These are phyloP conservation scores for Melocanna baccifera DNA, from an alignment of 176 grass and related monocot species.

Conservation along the genomic window DNA sequence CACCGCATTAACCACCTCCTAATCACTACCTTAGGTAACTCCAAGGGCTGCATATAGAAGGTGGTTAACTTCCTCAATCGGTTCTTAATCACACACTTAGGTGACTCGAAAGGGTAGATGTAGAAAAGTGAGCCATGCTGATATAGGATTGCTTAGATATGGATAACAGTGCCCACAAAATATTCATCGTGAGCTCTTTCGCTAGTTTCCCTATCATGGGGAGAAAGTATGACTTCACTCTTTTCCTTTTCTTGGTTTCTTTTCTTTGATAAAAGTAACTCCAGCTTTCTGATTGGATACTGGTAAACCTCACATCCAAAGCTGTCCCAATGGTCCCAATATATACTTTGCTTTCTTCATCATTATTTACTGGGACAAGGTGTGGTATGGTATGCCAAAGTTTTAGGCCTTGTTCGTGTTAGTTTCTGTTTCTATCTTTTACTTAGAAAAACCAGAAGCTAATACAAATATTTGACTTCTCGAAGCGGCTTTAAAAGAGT, in stretches of 20 bases:
- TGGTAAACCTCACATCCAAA: background rate
- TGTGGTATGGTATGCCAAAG: background rate
- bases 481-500: too few relatives aligned
- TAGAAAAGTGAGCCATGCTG: constrained; percentile 17
- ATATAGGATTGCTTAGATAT: constrained; percentile 17
- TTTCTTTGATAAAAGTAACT: constrained; percentile 14
- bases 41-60: background rate
- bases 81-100: background rate
- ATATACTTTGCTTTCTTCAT: background rate
- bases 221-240: background rate
- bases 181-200: constrained; percentile 1
- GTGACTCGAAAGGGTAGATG: background rate
- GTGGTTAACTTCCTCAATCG: background rate
- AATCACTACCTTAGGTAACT: background rate
- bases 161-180: background rate
- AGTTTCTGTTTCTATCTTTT: too few relatives aligned
- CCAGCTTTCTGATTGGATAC: background rate
- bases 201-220: constrained; percentile 20
- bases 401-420: background rate
- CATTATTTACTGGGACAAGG: background rate
- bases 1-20: background rate
- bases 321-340: background rate
- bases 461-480: too few relatives aligned
- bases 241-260: background rate
- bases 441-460: too few relatives aligned